phyloP scores from a whole-genome alignment of 345 rosid genomes.

The Pugionium cornutum region DNA sequence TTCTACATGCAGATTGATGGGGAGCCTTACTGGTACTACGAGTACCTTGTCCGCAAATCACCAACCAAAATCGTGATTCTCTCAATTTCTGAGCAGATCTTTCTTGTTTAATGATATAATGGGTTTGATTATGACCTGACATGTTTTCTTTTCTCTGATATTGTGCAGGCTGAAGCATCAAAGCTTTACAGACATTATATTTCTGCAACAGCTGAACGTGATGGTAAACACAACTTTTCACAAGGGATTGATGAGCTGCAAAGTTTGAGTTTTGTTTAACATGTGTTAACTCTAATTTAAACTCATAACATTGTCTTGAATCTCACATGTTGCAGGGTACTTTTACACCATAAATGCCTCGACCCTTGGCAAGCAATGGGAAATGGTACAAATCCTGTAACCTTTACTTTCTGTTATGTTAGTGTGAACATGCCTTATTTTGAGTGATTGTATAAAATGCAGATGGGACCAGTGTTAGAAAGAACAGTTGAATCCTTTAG shows the following conservation, averaged over 20 bases:
- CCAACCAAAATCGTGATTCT: slow-evolving; percentile 63
- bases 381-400: slow-evolving; percentile 52
- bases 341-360: slow-evolving; percentile 88
- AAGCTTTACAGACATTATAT: slow-evolving; percentile 76
- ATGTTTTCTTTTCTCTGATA: slow-evolving; percentile 31
- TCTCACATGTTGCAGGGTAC: slow-evolving; percentile 58
- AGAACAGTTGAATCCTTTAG: slow-evolving; percentile 69
- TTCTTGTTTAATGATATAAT: not conserved
- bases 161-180: slow-evolving; percentile 71
- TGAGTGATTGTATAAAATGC: slow-evolving; percentile 31
- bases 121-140: slow-evolving; percentile 17
- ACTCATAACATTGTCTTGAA: not conserved
- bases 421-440: slow-evolving; percentile 27
- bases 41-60: slow-evolving; percentile 88
- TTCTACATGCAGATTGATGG: slow-evolving; percentile 64
- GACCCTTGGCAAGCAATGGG: slow-evolving; percentile 84
- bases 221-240: slow-evolving; percentile 63
- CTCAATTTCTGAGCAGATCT: slow-evolving; percentile 8
- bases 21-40: slow-evolving; percentile 82
- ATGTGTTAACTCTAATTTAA: not conserved
- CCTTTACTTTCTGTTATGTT: slow-evolving; percentile 12
- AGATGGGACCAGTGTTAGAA: slow-evolving; percentile 81
- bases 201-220: slow-evolving; percentile 83
- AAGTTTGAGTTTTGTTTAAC: slow-evolving; percentile 5
- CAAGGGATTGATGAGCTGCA: slow-evolving; percentile 7